These are phyloP conservation scores for Cladosporium sp. DNA, from an alignment of 2,329 filamentous ascomycete genomes.

Conservation along the genomic window DNA sequence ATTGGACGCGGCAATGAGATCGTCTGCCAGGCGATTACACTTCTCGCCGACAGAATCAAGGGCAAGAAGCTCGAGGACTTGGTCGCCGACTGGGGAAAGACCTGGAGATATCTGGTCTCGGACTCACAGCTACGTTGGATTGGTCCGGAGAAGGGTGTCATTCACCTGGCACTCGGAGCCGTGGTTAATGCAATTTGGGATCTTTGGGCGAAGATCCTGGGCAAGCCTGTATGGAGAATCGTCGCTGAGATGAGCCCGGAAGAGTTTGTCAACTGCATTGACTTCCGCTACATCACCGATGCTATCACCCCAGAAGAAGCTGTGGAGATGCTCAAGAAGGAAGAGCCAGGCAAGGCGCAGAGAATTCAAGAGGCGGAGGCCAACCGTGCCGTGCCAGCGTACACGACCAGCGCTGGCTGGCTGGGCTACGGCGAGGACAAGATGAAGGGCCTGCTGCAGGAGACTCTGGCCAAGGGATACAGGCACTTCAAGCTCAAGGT, in stretches of 20 bases:
- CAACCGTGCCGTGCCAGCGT: slow-evolving; percentile 75
- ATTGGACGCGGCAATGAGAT: slow-evolving; percentile 90
- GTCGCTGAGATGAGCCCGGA: slow-evolving; percentile 86
- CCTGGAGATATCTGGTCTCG: slow-evolving; percentile 86
- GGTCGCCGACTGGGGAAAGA: slow-evolving; percentile 75
- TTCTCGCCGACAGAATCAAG: slow-evolving; percentile 70
- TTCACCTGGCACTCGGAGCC: slow-evolving; percentile 82
- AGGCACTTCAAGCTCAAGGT: slow-evolving; percentile 90
- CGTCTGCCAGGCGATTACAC: slow-evolving; percentile 76
- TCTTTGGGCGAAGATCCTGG: slow-evolving; percentile 82
- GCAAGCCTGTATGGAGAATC: slow-evolving; percentile 86
- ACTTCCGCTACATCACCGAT: slow-evolving; percentile 92
- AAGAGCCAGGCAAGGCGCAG: slow-evolving; percentile 62
- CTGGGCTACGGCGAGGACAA: slow-evolving; percentile 85
- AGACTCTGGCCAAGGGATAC: slow-evolving; percentile 74
- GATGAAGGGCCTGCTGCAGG: slow-evolving; percentile 68
- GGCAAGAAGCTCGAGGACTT: slow-evolving; percentile 72
- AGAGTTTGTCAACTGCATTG: slow-evolving; percentile 81
- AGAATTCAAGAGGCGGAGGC: slow-evolving; percentile 69
- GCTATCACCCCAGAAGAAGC: slow-evolving; percentile 86
- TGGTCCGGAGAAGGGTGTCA: slow-evolving; percentile 88
- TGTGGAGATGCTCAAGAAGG: slow-evolving; percentile 61
- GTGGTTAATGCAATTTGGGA: slow-evolving; percentile 93
- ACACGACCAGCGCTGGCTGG: slow-evolving; percentile 88
- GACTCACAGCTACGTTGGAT: slow-evolving; percentile 92